These are phyloP conservation scores for Penicillium tannophilum DNA, from an alignment of 495 filamentous ascomycete genomes.

Conservation along the genomic window DNA sequence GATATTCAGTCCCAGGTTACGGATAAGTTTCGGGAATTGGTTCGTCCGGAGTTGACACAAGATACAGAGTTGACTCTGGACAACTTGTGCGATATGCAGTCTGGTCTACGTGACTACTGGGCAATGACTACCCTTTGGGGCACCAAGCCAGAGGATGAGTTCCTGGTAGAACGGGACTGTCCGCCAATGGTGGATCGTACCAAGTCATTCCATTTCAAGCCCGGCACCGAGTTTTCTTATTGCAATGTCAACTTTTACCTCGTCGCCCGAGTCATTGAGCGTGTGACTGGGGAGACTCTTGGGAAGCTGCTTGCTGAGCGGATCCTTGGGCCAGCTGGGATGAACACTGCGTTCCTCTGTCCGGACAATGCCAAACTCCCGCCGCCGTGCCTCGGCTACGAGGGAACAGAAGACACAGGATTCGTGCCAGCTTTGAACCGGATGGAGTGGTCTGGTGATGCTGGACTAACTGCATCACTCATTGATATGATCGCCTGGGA, in stretches of 20 bases:
- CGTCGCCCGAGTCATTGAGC: slow-evolving; percentile 33
- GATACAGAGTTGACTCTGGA: slow-evolving; percentile 25
- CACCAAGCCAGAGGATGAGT: slow-evolving; percentile 32
- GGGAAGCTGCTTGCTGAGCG: slow-evolving; percentile 28
- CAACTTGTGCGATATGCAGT: slow-evolving; percentile 35
- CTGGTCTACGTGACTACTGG: slow-evolving; percentile 41
- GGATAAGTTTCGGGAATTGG: slow-evolving; percentile 21
- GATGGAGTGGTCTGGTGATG: slow-evolving; percentile 42
- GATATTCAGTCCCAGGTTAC: slow-evolving; percentile 24
- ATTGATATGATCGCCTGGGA: slow-evolving; percentile 41
- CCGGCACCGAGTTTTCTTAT: slow-evolving; percentile 37
- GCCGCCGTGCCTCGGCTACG: slow-evolving; percentile 35
- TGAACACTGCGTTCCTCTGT: slow-evolving; percentile 34
- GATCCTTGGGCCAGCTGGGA: slow-evolving; percentile 31
- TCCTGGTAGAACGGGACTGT: slow-evolving; percentile 24
- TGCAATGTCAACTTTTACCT: slow-evolving; percentile 37
- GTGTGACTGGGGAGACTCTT: slow-evolving; percentile 26
- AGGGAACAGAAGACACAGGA: slow-evolving; percentile 28
- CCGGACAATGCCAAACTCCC: slow-evolving; percentile 31
- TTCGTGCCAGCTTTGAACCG: slow-evolving; percentile 27
- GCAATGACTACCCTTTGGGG: slow-evolving; percentile 39
- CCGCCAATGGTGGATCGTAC: slow-evolving; percentile 24
- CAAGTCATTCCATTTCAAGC: slow-evolving; percentile 33
- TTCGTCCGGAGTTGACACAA: slow-evolving; percentile 20
- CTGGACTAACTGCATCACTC: slow-evolving; percentile 37